Conservation (phyloP, 768 basidiomycete species). For the Dacryopinax spathularia region DNA sequence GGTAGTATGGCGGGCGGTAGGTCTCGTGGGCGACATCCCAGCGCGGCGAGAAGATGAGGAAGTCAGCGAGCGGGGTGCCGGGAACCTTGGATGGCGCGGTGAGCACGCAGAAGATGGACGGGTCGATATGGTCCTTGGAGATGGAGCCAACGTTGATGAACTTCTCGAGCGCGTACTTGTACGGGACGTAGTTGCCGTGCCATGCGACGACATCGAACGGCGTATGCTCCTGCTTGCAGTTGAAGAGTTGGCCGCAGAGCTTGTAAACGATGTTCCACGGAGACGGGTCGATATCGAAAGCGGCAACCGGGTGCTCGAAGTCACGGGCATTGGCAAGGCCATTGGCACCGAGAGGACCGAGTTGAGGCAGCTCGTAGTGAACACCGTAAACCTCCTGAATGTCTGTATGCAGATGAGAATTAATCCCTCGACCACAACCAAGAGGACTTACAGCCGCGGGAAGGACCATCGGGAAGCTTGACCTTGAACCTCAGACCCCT, state of each 20-base stretch:
- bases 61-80: constrained; percentile 45
- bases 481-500: constrained; percentile 57
- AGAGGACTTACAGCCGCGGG: constrained; percentile 39
- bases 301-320: constrained; percentile 50
- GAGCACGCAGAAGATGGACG: constrained; percentile 53
- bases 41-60: constrained; percentile 48
- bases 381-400: constrained; percentile 50
- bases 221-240: constrained; percentile 45
- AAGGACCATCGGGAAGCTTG: constrained; percentile 26
- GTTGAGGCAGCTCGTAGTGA: constrained; percentile 48
- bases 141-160: constrained; percentile 51
- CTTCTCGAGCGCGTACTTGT: constrained; percentile 52
- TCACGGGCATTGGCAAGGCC: constrained; percentile 54
- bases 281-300: constrained; percentile 49
- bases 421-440: not conserved
- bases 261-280: constrained; percentile 38
- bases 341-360: constrained; percentile 50
- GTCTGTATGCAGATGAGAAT: constrained; percentile 24
- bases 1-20: constrained; percentile 53
- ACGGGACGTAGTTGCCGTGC: constrained; percentile 56
- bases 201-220: constrained; percentile 62
- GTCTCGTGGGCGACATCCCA: constrained; percentile 50
- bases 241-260: constrained; percentile 40
- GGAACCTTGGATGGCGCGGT: constrained; percentile 49
- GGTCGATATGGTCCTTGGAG: constrained; percentile 53